Conservation (phyloP, 1,284 basidiomycete genomes). For the Ganoderma resinaceum region DNA sequence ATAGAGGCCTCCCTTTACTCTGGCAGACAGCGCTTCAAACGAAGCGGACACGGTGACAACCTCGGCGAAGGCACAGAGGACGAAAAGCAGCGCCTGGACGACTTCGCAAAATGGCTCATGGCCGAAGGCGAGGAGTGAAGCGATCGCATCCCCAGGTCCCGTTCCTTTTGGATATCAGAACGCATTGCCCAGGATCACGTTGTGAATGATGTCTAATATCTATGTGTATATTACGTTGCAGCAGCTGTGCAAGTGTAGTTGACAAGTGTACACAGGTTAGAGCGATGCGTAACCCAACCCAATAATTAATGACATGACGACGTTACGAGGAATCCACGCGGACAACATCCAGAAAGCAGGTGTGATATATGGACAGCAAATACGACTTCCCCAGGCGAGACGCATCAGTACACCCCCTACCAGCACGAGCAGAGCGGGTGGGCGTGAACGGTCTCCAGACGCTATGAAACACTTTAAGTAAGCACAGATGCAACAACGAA, state of each 20-base stretch:
- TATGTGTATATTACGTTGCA: conserved; percentile 21
- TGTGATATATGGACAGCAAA: conserved; percentile 11
- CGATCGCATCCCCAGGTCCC: conserved; percentile 18
- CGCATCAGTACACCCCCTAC: conserved; percentile 45
- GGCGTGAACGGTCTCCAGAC: conserved; percentile 72
- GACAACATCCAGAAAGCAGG: conserved; percentile 27
- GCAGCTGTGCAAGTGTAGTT: conserved; percentile 3
- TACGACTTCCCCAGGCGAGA: conserved; percentile 3
- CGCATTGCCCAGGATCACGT: background rate
- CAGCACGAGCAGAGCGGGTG: conserved; percentile 77
- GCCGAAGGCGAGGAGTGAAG: conserved; percentile 62
- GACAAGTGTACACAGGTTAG: conserved; percentile 2
- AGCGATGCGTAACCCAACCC: conserved; percentile 18
- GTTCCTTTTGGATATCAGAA: background rate
- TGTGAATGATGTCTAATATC: conserved; percentile 10
- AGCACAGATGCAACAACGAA: background rate
- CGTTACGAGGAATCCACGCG: conserved; percentile 10
- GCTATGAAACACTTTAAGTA: conserved; percentile 47
- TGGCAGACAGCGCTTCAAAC: conserved; percentile 84
- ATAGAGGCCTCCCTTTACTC: conserved; percentile 84
- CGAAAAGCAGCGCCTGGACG: conserved; percentile 86
- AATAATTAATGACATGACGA: conserved; percentile 9
- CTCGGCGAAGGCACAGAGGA: conserved; percentile 71
- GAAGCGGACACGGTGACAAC: conserved; percentile 66
- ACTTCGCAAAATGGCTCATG: conserved; percentile 89